Evolutionary conservation across 164 flowering plant genomes (phyloP), one percentile per base, ranked within the genome.

Genomic region (Macadamia integrifolia): DNA sequence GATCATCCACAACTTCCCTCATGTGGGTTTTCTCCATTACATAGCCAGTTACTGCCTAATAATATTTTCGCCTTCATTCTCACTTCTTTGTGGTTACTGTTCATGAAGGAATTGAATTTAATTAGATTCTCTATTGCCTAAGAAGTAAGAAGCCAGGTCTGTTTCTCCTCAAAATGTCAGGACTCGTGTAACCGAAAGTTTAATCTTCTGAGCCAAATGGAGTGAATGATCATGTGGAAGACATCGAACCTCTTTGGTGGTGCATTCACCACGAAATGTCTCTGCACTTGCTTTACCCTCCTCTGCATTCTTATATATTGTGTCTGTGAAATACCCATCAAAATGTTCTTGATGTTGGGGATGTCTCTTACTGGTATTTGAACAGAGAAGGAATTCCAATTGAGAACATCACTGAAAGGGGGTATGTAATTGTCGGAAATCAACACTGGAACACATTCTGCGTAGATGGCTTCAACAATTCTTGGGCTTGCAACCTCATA

Each of bases 201-300:
- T 50, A 75, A 63, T 31, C 78, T 64, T 59, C 76, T 66, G 29
- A 74, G 72, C 76, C 76, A 74, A 49, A 74, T 50, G 10, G 76
- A 74, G 64, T 74, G 76, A 32, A 74, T 62, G 62, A 65, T 61
- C 76, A 74, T 74, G 62, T 69, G 76, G 67, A 75, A 75, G 50
- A 71, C 67, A 63, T 75, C 78, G 29, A 67, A 75, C 18, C 78
- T 30, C 30, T 60, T 62, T 2, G 78, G 78, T 8, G 74, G 74
- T 31, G 32, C 65, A 64, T 75, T 64, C 15, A 75, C 66, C 53
- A 66, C 69, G 50, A 75, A 75, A 68, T 75, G 78, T 58, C 61
- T 42, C 17, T 69, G 69, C 15, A 75, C 69, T 61, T 71, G 74
- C 40, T 62, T 68, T 31, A 62, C 78, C n/a, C 66, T 63, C 56